Base-by-base conservation (phyloP, 2,329 filamentous ascomycete genomes). In the Aspergillus pseudoglaucus region DNA sequence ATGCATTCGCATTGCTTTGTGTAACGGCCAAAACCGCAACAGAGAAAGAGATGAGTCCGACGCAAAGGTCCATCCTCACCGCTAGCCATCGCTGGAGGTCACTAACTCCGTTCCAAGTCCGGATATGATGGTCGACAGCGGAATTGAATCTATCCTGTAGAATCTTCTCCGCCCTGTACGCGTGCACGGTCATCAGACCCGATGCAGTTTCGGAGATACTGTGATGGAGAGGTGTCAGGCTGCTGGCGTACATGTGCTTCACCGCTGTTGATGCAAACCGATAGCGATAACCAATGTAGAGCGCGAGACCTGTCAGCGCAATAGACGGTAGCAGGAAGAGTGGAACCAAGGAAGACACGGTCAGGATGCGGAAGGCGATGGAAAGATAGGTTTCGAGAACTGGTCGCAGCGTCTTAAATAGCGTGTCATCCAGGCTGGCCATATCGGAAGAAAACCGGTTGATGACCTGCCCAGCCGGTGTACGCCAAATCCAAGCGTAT, bases 401-500 rank as follows among this genome's bases (percentile, higher is more conserved):
- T 42, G 48, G 51, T 45, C 48, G 45, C 7, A 53, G 41, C 7
- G 45, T 35, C 40, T 30, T 46, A 33, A 49, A 43, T 27, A 53
- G 33, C 1, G 47, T 52, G 40, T 53, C 49, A 38, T 53, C 51
- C 4, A 53, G 27, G 41, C 42, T 46, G 18, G 46, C 37, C 37
- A 52, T 50, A 15, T 53, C 52, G 4, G 50, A 47, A 9, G 52
- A 52, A 42, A 52, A 53, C n/a, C 50, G 50, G 32, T 52, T 53
- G 22, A 52, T 52, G 5, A 50, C 35, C 18, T 52, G 44, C 3
- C 52, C 52, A n/a, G 42, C 50, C 15, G 47, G 50, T 9, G 52
- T 53, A 49, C 37, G 39, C 38, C 40, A 37, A 30, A 53, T 52
- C 51, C 51, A 53, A 33, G 51, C 14, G 41, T 51, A 53, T 9